Conservation (phyloP, 176 grass and related monocot genomes). For the Triticum monococcum region DNA sequence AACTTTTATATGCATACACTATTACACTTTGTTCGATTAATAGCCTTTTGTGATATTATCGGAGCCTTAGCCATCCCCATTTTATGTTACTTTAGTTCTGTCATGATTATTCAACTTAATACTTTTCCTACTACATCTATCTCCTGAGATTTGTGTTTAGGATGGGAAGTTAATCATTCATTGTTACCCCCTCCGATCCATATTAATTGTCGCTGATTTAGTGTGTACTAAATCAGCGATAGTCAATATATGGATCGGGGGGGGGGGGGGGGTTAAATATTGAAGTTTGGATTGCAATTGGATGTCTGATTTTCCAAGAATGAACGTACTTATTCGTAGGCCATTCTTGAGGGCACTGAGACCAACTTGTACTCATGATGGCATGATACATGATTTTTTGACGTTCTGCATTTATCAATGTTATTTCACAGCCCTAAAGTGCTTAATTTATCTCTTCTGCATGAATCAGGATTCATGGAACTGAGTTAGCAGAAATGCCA, state of each 20-base stretch:
- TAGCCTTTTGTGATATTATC: not conserved
- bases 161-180: slow-evolving; percentile 8
- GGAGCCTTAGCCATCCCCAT: not conserved
- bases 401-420: slow-evolving; percentile 18
- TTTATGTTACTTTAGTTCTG: slow-evolving; percentile 3
- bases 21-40: not conserved
- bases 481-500: slow-evolving; percentile 90
- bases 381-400: slow-evolving; percentile 16
- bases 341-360: not conserved
- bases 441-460: slow-evolving; percentile 1
- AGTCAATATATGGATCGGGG: no score
- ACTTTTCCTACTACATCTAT: slow-evolving; percentile 1
- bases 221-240: no score
- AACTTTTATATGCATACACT: not conserved
- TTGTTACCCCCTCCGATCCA: not conserved
- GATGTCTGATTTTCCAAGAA: slow-evolving; percentile 6
- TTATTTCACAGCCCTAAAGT: not conserved
- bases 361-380: slow-evolving; percentile 18
- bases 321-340: slow-evolving; percentile 1
- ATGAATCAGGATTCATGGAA: slow-evolving; percentile 88
- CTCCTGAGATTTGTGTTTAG: slow-evolving; percentile 9
- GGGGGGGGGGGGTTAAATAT: not conserved
- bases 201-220: no score
- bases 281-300: slow-evolving; percentile 14
- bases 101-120: slow-evolving; percentile 9